phyloP scores from a whole-genome alignment of 2,329 filamentous ascomycete genomes.

The Colletotrichum agaves region DNA sequence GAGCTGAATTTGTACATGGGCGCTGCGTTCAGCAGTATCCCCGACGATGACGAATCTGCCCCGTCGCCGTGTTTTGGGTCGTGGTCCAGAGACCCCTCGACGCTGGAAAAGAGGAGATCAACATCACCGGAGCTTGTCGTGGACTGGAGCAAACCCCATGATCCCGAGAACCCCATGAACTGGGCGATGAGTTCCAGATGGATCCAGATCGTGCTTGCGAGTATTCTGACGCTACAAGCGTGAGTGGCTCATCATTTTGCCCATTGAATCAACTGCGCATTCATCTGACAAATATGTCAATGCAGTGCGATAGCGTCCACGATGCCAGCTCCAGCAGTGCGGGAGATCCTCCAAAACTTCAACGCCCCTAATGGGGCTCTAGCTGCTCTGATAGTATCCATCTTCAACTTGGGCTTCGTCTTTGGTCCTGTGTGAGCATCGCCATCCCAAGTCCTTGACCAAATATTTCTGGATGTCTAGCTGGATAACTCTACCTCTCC shows the following conservation, averaged over 20 bases:
- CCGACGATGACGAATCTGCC: slow-evolving; percentile 9
- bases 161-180: slow-evolving; percentile 14
- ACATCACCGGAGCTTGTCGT: neutral
- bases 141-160: slow-evolving; percentile 12
- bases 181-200: slow-evolving; percentile 13
- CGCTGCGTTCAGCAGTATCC: slow-evolving; percentile 30
- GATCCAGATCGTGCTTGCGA: slow-evolving; percentile 31
- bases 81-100: neutral
- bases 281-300: neutral
- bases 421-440: slow-evolving; percentile 50
- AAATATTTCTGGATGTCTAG: too few species aligned
- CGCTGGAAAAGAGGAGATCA: neutral
- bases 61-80: slow-evolving; percentile 2
- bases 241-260: slow-evolving; percentile 2
- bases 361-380: slow-evolving; percentile 38
- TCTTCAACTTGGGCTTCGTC: slow-evolving; percentile 59
- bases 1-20: slow-evolving; percentile 32
- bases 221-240: slow-evolving; percentile 19
- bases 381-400: slow-evolving; percentile 57
- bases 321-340: slow-evolving; percentile 11
- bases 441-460: slow-evolving; percentile 33
- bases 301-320: slow-evolving; percentile 13
- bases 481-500: too few species aligned
- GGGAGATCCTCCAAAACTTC: slow-evolving; percentile 10
- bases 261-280: neutral